phyloP scores from a whole-genome alignment of 441 rosid species.

The Euphorbia schlechtendalii region DNA sequence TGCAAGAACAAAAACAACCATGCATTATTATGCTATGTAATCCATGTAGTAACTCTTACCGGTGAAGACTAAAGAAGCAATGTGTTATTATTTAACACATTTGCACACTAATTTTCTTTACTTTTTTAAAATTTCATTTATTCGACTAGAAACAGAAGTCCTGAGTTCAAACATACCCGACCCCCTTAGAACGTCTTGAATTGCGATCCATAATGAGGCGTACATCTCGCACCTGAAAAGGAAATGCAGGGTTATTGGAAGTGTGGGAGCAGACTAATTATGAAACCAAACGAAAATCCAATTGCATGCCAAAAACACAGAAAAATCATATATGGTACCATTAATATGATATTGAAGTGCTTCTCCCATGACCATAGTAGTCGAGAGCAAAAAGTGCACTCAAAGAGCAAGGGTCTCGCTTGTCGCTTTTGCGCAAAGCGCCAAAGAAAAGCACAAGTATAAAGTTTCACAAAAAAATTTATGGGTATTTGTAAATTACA shows the following conservation, averaged over 20 bases:
- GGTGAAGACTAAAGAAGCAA: not conserved
- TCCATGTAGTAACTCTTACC: not conserved
- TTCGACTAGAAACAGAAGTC: not conserved
- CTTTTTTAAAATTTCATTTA: not conserved
- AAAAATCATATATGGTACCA: not conserved
- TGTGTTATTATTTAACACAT: not conserved
- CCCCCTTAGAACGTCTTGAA: slow-evolving; percentile 94
- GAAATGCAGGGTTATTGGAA: not conserved
- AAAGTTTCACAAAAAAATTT: no score
- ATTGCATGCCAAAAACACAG: not conserved
- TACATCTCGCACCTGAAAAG: slow-evolving; percentile 88
- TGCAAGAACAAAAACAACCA: not conserved
- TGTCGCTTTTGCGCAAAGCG: no score
- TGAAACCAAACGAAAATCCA: not conserved
- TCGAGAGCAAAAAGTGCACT: no score
- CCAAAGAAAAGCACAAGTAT: no score
- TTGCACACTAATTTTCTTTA: not conserved
- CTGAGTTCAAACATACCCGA: slow-evolving; percentile 52
- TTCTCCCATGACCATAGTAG: no score
- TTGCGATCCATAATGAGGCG: slow-evolving; percentile 96
- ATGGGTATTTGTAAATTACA: no score
- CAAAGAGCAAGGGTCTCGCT: no score
- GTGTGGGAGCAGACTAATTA: slow-evolving; percentile 2
- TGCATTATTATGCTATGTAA: not conserved
- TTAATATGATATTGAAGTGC: not conserved